Evolutionary conservation across 2,329 filamentous ascomycete genomes (phyloP).

Genomic region (Arthrinium phaeospermum): DNA sequence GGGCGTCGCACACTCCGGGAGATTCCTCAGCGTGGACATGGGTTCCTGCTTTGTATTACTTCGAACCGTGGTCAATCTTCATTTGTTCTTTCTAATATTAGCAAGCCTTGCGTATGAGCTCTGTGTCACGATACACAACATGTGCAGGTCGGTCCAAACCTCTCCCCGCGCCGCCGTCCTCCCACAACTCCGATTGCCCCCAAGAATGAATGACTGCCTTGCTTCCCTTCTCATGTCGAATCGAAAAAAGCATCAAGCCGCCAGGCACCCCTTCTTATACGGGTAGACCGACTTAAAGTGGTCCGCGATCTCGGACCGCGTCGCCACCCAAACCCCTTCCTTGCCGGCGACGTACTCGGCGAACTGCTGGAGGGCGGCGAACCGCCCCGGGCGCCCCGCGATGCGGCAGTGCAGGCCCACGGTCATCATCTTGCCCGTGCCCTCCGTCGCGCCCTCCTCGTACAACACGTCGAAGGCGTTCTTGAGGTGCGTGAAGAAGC

Average conservation of each 20-base stretch:
- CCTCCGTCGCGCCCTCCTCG: slow-evolving; percentile 51
- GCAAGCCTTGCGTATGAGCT: too few species aligned
- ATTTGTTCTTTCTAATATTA: too few species aligned
- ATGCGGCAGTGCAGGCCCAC: slow-evolving; percentile 47
- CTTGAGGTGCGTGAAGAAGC: slow-evolving; percentile 54
- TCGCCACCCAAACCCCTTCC: slow-evolving; percentile 60
- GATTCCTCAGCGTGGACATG: background rate
- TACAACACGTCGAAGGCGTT: slow-evolving; percentile 60
- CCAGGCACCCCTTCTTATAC: slow-evolving; percentile 49
- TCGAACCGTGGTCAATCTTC: too few species aligned
- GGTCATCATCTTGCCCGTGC: slow-evolving; percentile 63
- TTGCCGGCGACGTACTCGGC: slow-evolving; percentile 49
- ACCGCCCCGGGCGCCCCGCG: slow-evolving; percentile 57
- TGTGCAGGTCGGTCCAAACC: background rate
- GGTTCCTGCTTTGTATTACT: background rate
- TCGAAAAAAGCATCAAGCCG: background rate
- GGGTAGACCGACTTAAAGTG: slow-evolving; percentile 54
- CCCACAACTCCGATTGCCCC: too few species aligned
- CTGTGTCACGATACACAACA: too few species aligned
- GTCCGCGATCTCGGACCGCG: slow-evolving; percentile 57
- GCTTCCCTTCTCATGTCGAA: background rate
- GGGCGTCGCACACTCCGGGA: background rate
- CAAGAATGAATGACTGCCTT: too few species aligned
- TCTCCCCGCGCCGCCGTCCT: background rate
- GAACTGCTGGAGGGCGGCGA: slow-evolving; percentile 56